Conservation (phyloP, 2,329 filamentous ascomycete genomes). For the Penicillium concentricum region DNA sequence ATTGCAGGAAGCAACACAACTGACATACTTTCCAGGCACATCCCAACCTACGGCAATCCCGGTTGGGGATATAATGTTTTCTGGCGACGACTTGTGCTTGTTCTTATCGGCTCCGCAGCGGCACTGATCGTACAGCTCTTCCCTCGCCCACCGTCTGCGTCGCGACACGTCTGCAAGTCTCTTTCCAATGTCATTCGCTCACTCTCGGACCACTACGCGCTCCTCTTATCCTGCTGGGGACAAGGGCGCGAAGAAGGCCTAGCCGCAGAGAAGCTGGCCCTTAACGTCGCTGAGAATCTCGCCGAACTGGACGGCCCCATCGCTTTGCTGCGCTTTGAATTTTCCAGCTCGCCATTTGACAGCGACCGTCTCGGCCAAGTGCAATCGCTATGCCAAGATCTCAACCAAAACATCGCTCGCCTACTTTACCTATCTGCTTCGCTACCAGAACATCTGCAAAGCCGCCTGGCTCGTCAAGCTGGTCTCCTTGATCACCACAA, state of each 20-base stretch:
- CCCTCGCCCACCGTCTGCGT: constrained; percentile 49
- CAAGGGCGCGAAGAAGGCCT: constrained; percentile 24
- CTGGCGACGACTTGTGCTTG: constrained; percentile 47
- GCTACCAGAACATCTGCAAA: constrained; percentile 42
- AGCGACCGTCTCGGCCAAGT: constrained; percentile 33
- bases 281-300: constrained; percentile 35
- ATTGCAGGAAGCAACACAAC: not conserved
- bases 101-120: constrained; percentile 47
- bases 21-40: constrained; percentile 31
- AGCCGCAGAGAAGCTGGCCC: constrained; percentile 31
- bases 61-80: constrained; percentile 51
- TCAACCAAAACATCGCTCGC: constrained; percentile 36
- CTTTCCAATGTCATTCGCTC: constrained; percentile 47
- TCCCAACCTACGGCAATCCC: constrained; percentile 47
- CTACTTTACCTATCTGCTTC: constrained; percentile 37
- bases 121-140: constrained; percentile 49
- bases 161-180: constrained; percentile 46
- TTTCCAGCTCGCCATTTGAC: constrained; percentile 42
- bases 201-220: constrained; percentile 51
- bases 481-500: constrained; percentile 46
- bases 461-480: constrained; percentile 37
- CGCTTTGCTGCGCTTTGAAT: constrained; percentile 37
- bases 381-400: constrained; percentile 31
- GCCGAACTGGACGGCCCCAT: constrained; percentile 36
- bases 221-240: constrained; percentile 49